Conservation (phyloP, 148 eudicot genomes). For the Vaccinium myrtillus region DNA sequence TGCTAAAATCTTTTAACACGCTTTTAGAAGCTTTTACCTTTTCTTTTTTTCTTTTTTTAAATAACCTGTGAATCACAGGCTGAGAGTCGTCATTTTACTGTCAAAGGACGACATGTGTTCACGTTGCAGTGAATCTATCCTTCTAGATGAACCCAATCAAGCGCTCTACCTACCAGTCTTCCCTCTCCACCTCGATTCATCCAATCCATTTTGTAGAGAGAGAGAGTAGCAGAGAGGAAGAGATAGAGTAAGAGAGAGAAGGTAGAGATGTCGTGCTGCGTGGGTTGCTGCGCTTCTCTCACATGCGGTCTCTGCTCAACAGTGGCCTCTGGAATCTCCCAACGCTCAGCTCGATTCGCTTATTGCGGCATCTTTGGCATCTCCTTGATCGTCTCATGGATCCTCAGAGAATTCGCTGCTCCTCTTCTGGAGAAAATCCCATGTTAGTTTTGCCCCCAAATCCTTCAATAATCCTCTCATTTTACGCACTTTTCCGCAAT, state of each 20-base stretch:
- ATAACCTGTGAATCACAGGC: no score
- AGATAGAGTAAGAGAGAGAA: slow-evolving; percentile 14
- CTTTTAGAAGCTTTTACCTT: no score
- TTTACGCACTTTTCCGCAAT: not conserved
- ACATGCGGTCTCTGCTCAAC: slow-evolving; percentile 88
- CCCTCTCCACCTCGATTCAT: not conserved
- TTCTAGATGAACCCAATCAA: no score
- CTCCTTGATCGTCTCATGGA: slow-evolving; percentile 79
- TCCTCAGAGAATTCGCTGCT: slow-evolving; percentile 76
- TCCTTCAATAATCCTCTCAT: not conserved
- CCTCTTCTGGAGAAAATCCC: slow-evolving; percentile 71
- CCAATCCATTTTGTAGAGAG: not conserved
- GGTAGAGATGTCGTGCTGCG: slow-evolving; percentile 66
- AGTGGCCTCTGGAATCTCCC: slow-evolving; percentile 80
- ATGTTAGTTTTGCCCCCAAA: slow-evolving; percentile 39
- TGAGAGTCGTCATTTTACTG: no score
- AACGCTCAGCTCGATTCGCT: slow-evolving; percentile 75
- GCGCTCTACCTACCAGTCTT: not conserved
- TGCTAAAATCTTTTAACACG: no score
- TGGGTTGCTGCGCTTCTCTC: slow-evolving; percentile 71
- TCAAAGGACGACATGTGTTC: no score
- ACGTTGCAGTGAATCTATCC: no score
- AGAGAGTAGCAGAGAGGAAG: slow-evolving; percentile 11
- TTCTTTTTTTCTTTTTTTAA: no score
- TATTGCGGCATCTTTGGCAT: slow-evolving; percentile 88